Conservation (phyloP, 2,329 filamentous ascomycete genomes). For the Didymella pomorum region DNA sequence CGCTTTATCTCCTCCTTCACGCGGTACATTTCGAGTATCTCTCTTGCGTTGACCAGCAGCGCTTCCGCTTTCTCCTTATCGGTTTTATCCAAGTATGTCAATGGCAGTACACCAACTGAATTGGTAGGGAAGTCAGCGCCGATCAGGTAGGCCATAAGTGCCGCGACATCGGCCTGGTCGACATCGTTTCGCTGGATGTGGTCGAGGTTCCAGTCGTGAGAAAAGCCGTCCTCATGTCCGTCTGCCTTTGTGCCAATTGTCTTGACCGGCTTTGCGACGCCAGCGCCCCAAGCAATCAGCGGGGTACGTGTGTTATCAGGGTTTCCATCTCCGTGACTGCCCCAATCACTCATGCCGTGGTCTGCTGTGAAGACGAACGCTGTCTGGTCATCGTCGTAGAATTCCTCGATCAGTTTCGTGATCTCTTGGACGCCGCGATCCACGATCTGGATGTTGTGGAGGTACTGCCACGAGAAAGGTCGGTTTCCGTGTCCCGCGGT, state of each 20-base stretch:
- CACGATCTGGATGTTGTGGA: conserved; percentile 93
- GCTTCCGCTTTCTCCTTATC: conserved; percentile 82
- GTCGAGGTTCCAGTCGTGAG: conserved; percentile 85
- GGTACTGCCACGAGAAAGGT: conserved; percentile 94
- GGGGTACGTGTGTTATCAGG: conserved; percentile 97
- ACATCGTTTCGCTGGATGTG: conserved; percentile 88
- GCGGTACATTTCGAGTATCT: conserved; percentile 93
- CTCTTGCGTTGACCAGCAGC: conserved; percentile 81
- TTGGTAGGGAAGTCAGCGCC: conserved; percentile 93
- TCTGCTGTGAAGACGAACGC: conserved; percentile 97
- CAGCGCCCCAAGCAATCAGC: conserved; percentile 91
- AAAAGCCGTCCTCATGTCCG: conserved; percentile 88
- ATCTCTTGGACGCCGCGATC: conserved; percentile 90
- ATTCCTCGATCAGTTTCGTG: conserved; percentile 79
- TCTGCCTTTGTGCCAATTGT: conserved; percentile 67
- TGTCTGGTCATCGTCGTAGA: conserved; percentile 83
- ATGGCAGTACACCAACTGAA: conserved; percentile 89
- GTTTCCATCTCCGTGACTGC: conserved; percentile 97
- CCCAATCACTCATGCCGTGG: conserved; percentile 99
- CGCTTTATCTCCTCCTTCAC: conserved; percentile 91
- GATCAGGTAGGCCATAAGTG: conserved; percentile 91
- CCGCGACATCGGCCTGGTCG: conserved; percentile 89
- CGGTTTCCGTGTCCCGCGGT: conserved; percentile 86
- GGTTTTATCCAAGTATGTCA: conserved; percentile 78
- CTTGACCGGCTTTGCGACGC: conserved; percentile 76